These are phyloP conservation scores for Phycomyces nitens DNA, from an alignment of 192 early-diverging fungal genomes.

Conservation along the genomic window DNA sequence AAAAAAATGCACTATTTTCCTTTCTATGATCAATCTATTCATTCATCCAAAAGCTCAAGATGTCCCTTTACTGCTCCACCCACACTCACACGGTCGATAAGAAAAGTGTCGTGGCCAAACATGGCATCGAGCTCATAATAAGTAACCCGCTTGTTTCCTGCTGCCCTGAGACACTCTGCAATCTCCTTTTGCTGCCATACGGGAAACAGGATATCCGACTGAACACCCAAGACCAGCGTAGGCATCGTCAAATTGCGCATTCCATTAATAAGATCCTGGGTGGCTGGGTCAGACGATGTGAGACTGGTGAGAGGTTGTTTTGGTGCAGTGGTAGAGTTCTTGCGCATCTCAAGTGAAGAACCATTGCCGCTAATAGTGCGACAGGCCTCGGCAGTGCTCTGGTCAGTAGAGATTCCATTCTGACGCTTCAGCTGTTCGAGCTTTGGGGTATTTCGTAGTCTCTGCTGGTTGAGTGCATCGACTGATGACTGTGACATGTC, in stretches of 20 bases:
- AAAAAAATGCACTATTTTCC: too few relatives aligned
- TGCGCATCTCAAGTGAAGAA: slow-evolving; percentile 30
- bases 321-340: background rate
- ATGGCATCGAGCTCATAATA: slow-evolving; percentile 96
- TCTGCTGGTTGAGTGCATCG: slow-evolving; percentile 36
- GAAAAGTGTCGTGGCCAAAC: slow-evolving; percentile 97
- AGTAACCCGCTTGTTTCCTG: slow-evolving; percentile 87
- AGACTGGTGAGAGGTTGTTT: slow-evolving; percentile 16
- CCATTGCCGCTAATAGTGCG: slow-evolving; percentile 12
- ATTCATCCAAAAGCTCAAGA: slow-evolving; percentile 47
- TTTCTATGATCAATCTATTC: too few relatives aligned
- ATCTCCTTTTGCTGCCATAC: slow-evolving; percentile 95
- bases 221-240: slow-evolving; percentile 88
- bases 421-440: slow-evolving; percentile 8
- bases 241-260: slow-evolving; percentile 69
- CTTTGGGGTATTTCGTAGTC: slow-evolving; percentile 35
- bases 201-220: slow-evolving; percentile 94
- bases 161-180: slow-evolving; percentile 77
- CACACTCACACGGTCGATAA: slow-evolving; percentile 86
- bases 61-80: slow-evolving; percentile 94
- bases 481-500: slow-evolving; percentile 73
- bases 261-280: slow-evolving; percentile 69
- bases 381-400: slow-evolving; percentile 10
- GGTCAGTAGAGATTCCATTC: slow-evolving; percentile 1
- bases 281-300: slow-evolving; percentile 43